These are phyloP conservation scores for Aspergillus piperis DNA, from an alignment of 2,329 filamentous ascomycete genomes.

Conservation along the genomic window DNA sequence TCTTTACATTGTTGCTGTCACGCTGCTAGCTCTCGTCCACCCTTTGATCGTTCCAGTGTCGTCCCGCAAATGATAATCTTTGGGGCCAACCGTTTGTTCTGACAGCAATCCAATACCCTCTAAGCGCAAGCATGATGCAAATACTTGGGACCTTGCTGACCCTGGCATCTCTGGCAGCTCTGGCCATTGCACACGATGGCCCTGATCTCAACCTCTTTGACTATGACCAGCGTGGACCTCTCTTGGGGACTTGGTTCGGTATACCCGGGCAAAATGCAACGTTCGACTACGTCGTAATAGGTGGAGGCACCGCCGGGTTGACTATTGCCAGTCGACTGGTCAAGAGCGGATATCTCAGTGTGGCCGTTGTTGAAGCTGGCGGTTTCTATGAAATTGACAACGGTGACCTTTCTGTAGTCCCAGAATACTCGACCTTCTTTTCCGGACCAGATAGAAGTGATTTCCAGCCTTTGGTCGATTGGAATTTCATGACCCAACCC, in stretches of 20 bases:
- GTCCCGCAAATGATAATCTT: neutral
- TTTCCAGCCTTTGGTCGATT: slow-evolving; percentile 28
- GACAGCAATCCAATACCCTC: neutral
- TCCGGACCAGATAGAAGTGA: slow-evolving; percentile 26
- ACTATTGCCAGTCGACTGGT: slow-evolving; percentile 27
- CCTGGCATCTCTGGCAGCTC: slow-evolving; percentile 1
- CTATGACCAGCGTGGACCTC: slow-evolving; percentile 18
- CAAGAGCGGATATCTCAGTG: slow-evolving; percentile 20
- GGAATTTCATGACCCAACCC: slow-evolving; percentile 27
- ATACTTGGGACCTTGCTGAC: neutral
- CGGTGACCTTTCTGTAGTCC: slow-evolving; percentile 31
- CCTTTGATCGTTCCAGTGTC: neutral
- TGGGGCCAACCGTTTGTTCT: neutral
- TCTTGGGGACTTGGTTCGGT: slow-evolving; percentile 24
- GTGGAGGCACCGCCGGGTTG: slow-evolving; percentile 31
- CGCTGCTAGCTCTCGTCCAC: neutral
- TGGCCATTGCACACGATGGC: slow-evolving; percentile 4
- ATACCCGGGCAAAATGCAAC: slow-evolving; percentile 22
- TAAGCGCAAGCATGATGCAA: slow-evolving; percentile 4
- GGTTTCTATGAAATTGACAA: slow-evolving; percentile 38
- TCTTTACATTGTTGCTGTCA: neutral
- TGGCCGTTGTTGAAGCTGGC: slow-evolving; percentile 37
- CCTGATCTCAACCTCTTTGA: slow-evolving; percentile 22
- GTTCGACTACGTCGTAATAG: slow-evolving; percentile 28
- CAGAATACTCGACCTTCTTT: slow-evolving; percentile 24